Conservation (phyloP, 169 alveolate genomes). For the Babesia divergens region DNA sequence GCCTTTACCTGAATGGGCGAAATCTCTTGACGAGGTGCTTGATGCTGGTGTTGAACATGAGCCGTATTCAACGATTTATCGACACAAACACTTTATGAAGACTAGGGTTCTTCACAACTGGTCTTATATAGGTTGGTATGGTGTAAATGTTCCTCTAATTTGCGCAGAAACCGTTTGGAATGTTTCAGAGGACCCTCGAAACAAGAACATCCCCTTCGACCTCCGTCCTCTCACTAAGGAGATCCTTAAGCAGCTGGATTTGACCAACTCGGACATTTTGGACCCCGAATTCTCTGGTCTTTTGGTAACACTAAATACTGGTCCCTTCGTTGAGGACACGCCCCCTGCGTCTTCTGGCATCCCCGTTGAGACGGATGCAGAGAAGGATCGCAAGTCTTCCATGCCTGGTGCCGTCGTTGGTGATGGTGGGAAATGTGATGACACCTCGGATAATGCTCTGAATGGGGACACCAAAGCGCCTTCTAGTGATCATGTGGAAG, state of each 20-base stretch:
- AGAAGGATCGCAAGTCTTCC: not conserved
- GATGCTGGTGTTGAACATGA: slow-evolving; percentile 59
- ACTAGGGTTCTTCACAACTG: slow-evolving; percentile 72
- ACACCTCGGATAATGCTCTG: not conserved
- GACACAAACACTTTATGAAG: slow-evolving; percentile 71
- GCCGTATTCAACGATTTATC: slow-evolving; percentile 66
- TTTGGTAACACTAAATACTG: slow-evolving; percentile 72
- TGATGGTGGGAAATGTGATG: not conserved
- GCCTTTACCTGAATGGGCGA: slow-evolving; percentile 59
- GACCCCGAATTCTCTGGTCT: slow-evolving; percentile 76
- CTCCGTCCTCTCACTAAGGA: slow-evolving; percentile 67
- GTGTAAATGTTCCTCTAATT: not conserved
- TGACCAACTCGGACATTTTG: slow-evolving; percentile 67
- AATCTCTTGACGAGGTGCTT: slow-evolving; percentile 50
- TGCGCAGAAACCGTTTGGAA: slow-evolving; percentile 60
- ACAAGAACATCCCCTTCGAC: slow-evolving; percentile 75
- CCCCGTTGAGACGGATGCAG: not conserved
- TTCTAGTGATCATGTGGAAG: not conserved
- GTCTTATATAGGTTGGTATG: slow-evolving; percentile 64
- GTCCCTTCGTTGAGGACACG: slow-evolving; percentile 35
- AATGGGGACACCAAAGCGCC: not conserved
- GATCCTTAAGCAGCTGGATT: slow-evolving; percentile 64
- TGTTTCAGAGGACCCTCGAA: slow-evolving; percentile 50
- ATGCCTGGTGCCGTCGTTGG: not conserved
- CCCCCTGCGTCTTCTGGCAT: slow-evolving; percentile 22